Evolutionary conservation across 768 basidiomycete species (phyloP).

Genomic region (Xerocomellus chrysenteron): DNA sequence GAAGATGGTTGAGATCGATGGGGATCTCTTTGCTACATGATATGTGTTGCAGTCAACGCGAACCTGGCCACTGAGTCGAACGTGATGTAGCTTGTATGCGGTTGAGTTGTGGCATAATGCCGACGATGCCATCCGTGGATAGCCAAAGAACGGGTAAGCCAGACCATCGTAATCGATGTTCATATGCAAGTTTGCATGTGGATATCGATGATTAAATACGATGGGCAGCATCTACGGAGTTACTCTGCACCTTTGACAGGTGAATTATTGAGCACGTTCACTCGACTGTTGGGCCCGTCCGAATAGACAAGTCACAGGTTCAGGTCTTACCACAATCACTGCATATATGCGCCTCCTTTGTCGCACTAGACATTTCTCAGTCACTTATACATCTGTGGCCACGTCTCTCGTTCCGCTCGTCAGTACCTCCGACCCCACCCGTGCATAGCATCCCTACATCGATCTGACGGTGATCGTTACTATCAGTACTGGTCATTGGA

Average conservation of each 20-base stretch:
- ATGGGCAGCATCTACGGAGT: not conserved
- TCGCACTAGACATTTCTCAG: not conserved
- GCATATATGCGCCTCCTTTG: not conserved
- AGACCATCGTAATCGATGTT: not conserved
- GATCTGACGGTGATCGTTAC: not conserved
- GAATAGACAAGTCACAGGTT: not conserved
- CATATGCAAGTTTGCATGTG: not conserved
- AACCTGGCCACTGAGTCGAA: not conserved
- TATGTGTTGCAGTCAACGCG: no score
- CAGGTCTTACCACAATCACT: not conserved
- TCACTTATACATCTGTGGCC: not conserved
- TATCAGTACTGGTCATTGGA: not conserved
- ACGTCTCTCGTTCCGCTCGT: not conserved
- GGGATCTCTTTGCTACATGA: not conserved
- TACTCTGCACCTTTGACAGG: not conserved
- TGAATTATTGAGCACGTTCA: not conserved
- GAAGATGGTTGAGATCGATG: not conserved
- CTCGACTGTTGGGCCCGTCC: not conserved
- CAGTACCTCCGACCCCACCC: not conserved
- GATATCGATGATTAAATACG: not conserved
- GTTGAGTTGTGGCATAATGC: not conserved
- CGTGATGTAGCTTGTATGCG: no score
- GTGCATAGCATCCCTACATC: not conserved
- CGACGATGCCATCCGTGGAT: not conserved
- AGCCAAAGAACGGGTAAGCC: not conserved